Percentiles rank a stretch among this genome's conserved stretches.
These are phyloP conservation scores for Kwoniella pini DNA, from an alignment of 768 basidiomycete genomes.

Conservation along the genomic window DNA sequence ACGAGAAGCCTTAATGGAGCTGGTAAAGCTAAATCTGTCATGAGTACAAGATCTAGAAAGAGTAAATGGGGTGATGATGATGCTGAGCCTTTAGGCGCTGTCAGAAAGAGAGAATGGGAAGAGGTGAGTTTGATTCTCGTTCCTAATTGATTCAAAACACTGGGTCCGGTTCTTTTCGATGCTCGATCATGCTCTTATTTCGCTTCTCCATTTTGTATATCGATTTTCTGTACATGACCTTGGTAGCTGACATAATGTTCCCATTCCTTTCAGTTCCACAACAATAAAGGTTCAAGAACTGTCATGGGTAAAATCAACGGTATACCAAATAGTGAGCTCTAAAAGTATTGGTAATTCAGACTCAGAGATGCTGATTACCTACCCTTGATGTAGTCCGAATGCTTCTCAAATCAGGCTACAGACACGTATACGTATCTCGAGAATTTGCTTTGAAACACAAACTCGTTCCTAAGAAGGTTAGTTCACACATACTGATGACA, in stretches of 20 bases:
- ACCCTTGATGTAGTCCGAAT: conserved; percentile 88
- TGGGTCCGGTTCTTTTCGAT: too few species aligned
- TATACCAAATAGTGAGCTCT: conserved; percentile 71
- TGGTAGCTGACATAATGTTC: too few species aligned
- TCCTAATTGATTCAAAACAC: background rate
- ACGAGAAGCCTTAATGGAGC: conserved; percentile 12
- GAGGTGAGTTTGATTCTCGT: conserved; percentile 44
- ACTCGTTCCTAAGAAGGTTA: conserved; percentile 77
- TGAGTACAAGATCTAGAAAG: conserved; percentile 39
- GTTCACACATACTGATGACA: background rate
- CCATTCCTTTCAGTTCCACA: conserved; percentile 80
- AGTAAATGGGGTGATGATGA: conserved; percentile 57
- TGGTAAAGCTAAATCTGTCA: conserved; percentile 30
- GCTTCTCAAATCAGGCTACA: conserved; percentile 87
- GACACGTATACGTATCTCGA: conserved; percentile 92
- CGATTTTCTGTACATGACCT: too few species aligned
- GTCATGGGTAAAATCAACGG: conserved; percentile 88
- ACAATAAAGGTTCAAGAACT: conserved; percentile 88
- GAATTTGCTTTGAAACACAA: conserved; percentile 85
- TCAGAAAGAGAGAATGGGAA: conserved; percentile 34
- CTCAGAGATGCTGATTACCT: background rate
- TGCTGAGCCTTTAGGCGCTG: conserved; percentile 57
- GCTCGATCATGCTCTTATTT: too few species aligned
- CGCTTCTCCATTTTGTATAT: too few species aligned
- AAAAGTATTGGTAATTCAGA: too few species aligned